phyloP scores from a whole-genome alignment of 179 eudicot species.

The Spergularia azorica region DNA sequence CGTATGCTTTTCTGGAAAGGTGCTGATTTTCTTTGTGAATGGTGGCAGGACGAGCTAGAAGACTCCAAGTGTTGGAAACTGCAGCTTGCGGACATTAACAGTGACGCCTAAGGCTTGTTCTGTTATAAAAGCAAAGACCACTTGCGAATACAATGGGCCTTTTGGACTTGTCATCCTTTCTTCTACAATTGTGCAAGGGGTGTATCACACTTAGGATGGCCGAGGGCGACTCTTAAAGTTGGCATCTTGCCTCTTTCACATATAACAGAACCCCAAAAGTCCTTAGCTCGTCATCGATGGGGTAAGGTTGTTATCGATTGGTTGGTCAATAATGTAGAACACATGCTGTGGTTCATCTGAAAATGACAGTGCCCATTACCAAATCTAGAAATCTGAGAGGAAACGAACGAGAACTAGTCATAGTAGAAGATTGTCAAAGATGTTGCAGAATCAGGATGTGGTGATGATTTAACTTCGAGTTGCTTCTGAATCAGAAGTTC shows the following conservation, averaged over 20 bases:
- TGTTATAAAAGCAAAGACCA: background rate
- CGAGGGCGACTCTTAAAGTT: background rate
- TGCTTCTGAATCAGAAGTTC: constrained; percentile 16
- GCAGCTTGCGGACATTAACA: constrained; percentile 50
- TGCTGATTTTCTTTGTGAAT: constrained; percentile 17
- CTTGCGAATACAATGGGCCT: constrained; percentile 1
- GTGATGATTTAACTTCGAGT: constrained; percentile 19
- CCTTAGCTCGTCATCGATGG: background rate
- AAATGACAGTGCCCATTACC: background rate
- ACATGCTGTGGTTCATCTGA: background rate
- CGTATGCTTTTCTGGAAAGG: background rate
- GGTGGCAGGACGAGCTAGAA: constrained; percentile 48
- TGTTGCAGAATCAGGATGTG: constrained; percentile 5
- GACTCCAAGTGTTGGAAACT: constrained; percentile 80
- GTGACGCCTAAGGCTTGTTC: constrained; percentile 22
- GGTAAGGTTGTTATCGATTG: background rate
- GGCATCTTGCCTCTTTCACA: background rate
- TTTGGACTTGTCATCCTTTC: constrained; percentile 11
- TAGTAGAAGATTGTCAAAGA: background rate
- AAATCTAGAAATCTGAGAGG: background rate
- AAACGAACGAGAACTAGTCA: background rate
- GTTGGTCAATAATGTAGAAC: background rate
- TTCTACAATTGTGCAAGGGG: background rate
- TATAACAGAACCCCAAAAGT: background rate
- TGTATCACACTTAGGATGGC: background rate